These are phyloP conservation scores for Daedalea quercina DNA, from an alignment of 768 basidiomycete genomes.

Conservation along the genomic window DNA sequence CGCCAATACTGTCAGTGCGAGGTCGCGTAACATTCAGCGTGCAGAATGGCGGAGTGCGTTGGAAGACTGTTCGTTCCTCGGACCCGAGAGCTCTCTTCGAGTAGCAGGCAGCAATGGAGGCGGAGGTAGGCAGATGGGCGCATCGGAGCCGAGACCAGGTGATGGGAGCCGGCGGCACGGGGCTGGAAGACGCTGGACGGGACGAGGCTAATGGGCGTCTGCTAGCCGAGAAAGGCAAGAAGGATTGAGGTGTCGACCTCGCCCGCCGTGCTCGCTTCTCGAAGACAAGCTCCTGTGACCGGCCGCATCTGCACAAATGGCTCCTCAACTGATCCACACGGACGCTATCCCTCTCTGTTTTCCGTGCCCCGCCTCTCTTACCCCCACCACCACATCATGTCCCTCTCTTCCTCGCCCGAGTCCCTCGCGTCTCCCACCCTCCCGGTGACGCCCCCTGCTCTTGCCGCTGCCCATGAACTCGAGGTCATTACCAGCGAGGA, in stretches of 20 bases:
- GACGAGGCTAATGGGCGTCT: not conserved
- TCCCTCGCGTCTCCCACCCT: conserved; percentile 10
- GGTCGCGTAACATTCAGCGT: too few relatives aligned
- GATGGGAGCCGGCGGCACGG: not conserved
- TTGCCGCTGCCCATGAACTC: not conserved
- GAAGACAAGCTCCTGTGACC: not conserved
- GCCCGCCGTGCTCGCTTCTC: not conserved
- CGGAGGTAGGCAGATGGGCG: not conserved
- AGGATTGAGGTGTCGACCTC: not conserved
- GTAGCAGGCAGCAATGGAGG: not conserved
- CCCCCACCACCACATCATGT: conserved; percentile 7
- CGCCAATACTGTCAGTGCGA: too few relatives aligned
- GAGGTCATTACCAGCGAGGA: not conserved
- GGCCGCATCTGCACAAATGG: not conserved
- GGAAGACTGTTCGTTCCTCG: too few relatives aligned
- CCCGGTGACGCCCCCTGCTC: not conserved
- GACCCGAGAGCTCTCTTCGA: not conserved
- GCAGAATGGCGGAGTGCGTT: too few relatives aligned
- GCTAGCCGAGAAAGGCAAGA: not conserved
- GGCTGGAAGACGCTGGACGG: not conserved
- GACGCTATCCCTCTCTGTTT: not conserved
- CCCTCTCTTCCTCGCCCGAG: conserved; percentile 5
- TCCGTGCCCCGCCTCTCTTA: not conserved
- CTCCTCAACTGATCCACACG: not conserved
- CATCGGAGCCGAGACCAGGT: not conserved